Conservation (phyloP, 495 filamentous ascomycete genomes). For the Saxispiralis lemnorum region DNA sequence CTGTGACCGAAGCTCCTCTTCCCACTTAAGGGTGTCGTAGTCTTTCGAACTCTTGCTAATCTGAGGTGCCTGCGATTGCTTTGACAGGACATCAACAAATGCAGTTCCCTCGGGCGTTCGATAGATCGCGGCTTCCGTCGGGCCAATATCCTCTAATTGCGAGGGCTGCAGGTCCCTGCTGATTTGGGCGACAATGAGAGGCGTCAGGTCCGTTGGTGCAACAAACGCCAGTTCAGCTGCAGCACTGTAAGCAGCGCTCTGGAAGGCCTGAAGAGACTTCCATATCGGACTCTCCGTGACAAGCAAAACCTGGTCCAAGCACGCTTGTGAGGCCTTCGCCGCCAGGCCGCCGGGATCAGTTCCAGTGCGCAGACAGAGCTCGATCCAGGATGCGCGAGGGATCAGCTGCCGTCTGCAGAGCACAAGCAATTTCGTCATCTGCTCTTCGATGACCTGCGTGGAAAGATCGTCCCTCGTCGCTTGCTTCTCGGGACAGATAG, state of each 20-base stretch:
- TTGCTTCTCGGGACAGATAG: constrained; percentile 35
- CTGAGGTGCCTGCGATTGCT: constrained; percentile 45
- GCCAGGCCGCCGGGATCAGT: constrained; percentile 70
- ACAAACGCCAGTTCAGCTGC: constrained; percentile 87
- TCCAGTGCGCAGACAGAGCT: constrained; percentile 55
- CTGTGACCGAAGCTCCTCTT: constrained; percentile 75
- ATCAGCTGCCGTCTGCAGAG: constrained; percentile 64
- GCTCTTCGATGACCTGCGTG: constrained; percentile 29
- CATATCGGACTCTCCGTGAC: constrained; percentile 10
- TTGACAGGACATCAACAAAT: constrained; percentile 78
- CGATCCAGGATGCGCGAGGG: constrained; percentile 70
- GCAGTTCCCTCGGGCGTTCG: constrained; percentile 69
- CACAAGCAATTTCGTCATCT: constrained; percentile 43
- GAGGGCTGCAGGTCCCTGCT: constrained; percentile 46
- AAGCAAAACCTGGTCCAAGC: constrained; percentile 32
- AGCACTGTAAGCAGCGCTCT: constrained; percentile 55
- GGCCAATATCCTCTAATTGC: constrained; percentile 52
- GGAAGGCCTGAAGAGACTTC: constrained; percentile 6
- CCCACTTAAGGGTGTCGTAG: constrained; percentile 92
- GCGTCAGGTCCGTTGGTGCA: constrained; percentile 63
- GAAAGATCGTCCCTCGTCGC: not conserved
- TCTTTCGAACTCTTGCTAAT: constrained; percentile 75
- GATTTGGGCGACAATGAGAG: constrained; percentile 56
- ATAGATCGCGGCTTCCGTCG: constrained; percentile 78
- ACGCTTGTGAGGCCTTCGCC: constrained; percentile 30